These are phyloP conservation scores for Ceriops zippeliana DNA, from an alignment of 345 rosid species.

Conservation along the genomic window DNA sequence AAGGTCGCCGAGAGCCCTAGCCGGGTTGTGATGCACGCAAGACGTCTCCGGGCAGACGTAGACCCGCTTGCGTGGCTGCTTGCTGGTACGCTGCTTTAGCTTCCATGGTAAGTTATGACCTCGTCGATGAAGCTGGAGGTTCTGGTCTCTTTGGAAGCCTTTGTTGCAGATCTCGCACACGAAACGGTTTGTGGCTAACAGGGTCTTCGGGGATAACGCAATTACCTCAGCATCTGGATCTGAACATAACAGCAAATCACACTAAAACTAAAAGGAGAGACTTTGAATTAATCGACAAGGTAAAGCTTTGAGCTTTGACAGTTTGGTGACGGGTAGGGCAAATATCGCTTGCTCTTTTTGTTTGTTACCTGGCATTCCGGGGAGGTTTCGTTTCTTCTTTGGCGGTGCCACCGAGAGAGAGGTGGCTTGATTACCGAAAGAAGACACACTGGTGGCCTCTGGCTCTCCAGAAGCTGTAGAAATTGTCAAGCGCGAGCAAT, in stretches of 20 bases:
- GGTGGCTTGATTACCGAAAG: constrained; percentile 25
- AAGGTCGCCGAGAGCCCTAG: constrained; percentile 76
- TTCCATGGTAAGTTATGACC: constrained; percentile 85
- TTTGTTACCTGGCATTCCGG: constrained; percentile 76
- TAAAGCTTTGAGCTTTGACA: background rate
- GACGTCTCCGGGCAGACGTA: constrained; percentile 71
- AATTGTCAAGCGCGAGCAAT: constrained; percentile 20
- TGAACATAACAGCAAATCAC: constrained; percentile 16
- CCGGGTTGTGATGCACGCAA: constrained; percentile 65
- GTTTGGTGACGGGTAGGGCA: background rate
- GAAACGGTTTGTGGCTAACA: constrained; percentile 62
- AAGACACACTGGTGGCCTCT: constrained; percentile 29
- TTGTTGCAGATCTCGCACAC: constrained; percentile 82
- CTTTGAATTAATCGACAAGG: background rate
- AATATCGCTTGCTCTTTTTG: background rate
- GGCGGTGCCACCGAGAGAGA: constrained; percentile 20
- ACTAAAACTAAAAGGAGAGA: background rate
- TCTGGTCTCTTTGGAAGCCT: constrained; percentile 78
- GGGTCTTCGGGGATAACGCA: constrained; percentile 58
- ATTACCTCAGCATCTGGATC: constrained; percentile 80
- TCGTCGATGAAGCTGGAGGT: constrained; percentile 72
- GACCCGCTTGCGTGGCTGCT: constrained; percentile 57
- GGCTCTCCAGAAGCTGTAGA: constrained; percentile 44
- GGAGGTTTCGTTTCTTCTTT: constrained; percentile 74
- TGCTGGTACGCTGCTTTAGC: constrained; percentile 51